Base-by-base conservation (phyloP, 345 rosid species). In the thale cress (Arabidopsis thaliana) region DNA sequence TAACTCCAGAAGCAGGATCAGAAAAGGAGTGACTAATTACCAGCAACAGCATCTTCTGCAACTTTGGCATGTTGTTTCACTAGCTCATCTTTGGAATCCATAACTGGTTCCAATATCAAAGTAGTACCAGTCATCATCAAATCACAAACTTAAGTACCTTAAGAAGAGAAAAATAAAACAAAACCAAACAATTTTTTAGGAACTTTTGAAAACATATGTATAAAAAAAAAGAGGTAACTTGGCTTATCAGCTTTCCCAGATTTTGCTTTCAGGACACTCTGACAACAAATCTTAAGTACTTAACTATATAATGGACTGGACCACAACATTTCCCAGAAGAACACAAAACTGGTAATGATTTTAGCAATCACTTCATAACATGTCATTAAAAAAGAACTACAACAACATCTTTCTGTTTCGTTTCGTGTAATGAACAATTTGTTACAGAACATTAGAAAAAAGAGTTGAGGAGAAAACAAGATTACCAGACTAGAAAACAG, bases 41-140 rank as follows among this genome's bases (percentile, higher is more conserved):
- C 98, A 61, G 90, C 88, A 67, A 91, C 88, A 53, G 97, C 98
- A 86, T 93, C 98, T 83, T 93, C 97, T 0, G 98, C 96, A 72
- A 94, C 95, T 85, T 89, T 91, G 37, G 85, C 86, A 69, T 91
- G 96, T 72, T 94, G 97, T 71, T 89, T 89, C 65, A 89, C 90
- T 63, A 91, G 67, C 62, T 88, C 90, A 71, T 94, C 97, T 80
- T 94, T 94, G 64, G 91, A 93, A 71, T 93, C 97, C 97, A 93
- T 89, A 20, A 33, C 20, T 38, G 10, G 3, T 59, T 59, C 48
- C 5, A 37, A 9, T 2, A 58, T 16, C 44, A 59, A 50, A 55
- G 22, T 7, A 46, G 16, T 23, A 59, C 52, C 70, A 71, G 45
- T 65, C 57, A 82, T 68, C 80, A 82, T 68, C 80, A 66, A 80